phyloP scores from a whole-genome alignment of 2,329 filamentous ascomycete species.

The Neofusicoccum ribis region DNA sequence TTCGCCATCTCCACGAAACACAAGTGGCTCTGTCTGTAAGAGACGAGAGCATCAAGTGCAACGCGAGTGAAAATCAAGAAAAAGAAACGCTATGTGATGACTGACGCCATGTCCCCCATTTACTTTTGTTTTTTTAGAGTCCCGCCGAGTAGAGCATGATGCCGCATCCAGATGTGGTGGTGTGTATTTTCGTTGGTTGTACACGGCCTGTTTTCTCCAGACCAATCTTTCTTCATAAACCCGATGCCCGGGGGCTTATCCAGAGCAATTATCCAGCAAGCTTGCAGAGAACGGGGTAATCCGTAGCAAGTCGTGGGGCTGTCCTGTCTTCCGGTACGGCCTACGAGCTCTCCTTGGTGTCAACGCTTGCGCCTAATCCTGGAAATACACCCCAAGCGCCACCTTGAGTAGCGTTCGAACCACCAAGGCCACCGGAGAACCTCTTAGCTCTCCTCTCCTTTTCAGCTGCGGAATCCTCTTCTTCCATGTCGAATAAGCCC shows the following conservation, averaged over 20 bases:
- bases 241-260: background rate
- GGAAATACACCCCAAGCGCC: slow-evolving; percentile 9
- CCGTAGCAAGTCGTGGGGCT: background rate
- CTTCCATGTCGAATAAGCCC: slow-evolving; percentile 45
- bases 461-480: slow-evolving; percentile 30
- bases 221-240: background rate
- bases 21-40: background rate
- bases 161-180: slow-evolving; percentile 2
- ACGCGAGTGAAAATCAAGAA: background rate
- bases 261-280: background rate
- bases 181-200: slow-evolving; percentile 11
- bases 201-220: slow-evolving; percentile 6
- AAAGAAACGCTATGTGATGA: slow-evolving; percentile 12
- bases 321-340: background rate
- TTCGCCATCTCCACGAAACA: background rate
- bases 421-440: background rate
- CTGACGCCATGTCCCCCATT: slow-evolving; percentile 5
- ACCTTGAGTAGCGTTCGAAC: background rate
- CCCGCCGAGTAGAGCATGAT: slow-evolving; percentile 14
- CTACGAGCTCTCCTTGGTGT: slow-evolving; percentile 5
- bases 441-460: slow-evolving; percentile 10
- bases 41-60: slow-evolving; percentile 1
- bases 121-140: slow-evolving; percentile 3
- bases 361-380: background rate
- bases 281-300: background rate